Evolutionary conservation across 2,329 filamentous ascomycete genomes (phyloP).

Genomic region (Fusarium sp.): DNA sequence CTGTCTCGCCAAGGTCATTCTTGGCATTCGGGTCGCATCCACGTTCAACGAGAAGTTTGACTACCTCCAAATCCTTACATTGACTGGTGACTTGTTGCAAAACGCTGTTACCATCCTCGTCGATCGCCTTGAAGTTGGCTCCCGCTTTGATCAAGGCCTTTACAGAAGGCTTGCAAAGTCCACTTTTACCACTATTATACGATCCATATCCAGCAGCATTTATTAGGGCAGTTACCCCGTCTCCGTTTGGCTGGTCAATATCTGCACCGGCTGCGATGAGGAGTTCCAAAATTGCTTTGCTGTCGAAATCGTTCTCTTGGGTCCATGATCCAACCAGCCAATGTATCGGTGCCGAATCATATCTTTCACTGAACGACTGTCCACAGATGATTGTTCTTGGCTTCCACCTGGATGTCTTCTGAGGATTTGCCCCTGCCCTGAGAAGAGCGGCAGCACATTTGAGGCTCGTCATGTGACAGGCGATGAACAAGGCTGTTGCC

Average conservation of each 20-base stretch:
- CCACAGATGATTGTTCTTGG: background rate
- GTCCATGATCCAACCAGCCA: slow-evolving; percentile 21
- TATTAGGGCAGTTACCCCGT: slow-evolving; percentile 14
- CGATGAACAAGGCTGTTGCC: slow-evolving; percentile 31
- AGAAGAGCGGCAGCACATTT: slow-evolving; percentile 35
- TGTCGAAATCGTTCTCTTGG: slow-evolving; percentile 7
- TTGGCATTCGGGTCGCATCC: slow-evolving; percentile 30
- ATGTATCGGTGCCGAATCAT: slow-evolving; percentile 21
- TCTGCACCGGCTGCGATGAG: slow-evolving; percentile 32
- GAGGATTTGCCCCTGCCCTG: slow-evolving; percentile 32
- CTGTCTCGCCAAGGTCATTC: background rate
- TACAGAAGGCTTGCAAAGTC: background rate
- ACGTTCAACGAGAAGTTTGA: slow-evolving; percentile 31
- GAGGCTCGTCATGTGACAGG: slow-evolving; percentile 16
- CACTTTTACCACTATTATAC: too few species aligned
- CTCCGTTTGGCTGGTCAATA: slow-evolving; percentile 19
- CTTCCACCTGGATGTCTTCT: slow-evolving; percentile 10
- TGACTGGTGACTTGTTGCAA: slow-evolving; percentile 10
- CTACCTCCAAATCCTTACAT: background rate
- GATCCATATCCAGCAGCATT: background rate
- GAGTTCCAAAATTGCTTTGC: slow-evolving; percentile 19
- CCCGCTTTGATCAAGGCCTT: slow-evolving; percentile 27
- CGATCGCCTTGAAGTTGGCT: background rate
- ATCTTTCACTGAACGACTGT: too few species aligned
- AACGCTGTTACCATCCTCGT: background rate